Conservation (phyloP, 1,284 basidiomycete species). For the Xanthoconium separans region DNA sequence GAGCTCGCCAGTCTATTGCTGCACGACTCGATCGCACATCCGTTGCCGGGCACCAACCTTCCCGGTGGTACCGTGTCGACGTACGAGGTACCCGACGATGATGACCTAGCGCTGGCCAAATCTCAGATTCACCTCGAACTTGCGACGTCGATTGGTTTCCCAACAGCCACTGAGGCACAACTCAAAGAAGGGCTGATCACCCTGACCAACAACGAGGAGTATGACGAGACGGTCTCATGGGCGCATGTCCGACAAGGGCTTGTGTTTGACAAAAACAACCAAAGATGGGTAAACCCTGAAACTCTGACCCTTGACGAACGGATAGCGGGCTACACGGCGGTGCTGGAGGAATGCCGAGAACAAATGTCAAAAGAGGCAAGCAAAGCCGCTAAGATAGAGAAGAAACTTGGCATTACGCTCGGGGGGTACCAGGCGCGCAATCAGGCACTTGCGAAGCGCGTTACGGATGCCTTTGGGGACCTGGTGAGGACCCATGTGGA, state of each 20-base stretch:
- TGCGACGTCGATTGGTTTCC: conserved; percentile 78
- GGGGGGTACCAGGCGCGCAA: conserved; percentile 90
- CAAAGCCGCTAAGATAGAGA: conserved; percentile 86
- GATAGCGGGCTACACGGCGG: conserved; percentile 60
- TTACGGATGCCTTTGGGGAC: conserved; percentile 70
- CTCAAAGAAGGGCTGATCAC: conserved; percentile 72
- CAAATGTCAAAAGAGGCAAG: conserved; percentile 81
- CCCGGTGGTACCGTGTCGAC: conserved; percentile 73
- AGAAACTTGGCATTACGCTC: conserved; percentile 84
- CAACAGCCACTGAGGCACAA: conserved; percentile 77
- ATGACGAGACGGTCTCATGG: conserved; percentile 68
- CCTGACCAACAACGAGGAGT: conserved; percentile 58
- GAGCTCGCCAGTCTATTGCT: conserved; percentile 82
- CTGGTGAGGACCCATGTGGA: conserved; percentile 69
- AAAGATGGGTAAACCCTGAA: conserved; percentile 68
- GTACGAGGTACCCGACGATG: conserved; percentile 80
- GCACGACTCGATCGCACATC: conserved; percentile 88
- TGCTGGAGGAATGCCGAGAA: conserved; percentile 68
- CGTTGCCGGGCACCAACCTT: conserved; percentile 84
- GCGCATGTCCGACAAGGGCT: conserved; percentile 58
- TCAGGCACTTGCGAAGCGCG: conserved; percentile 63
- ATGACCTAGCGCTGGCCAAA: conserved; percentile 72
- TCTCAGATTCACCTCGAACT: conserved; percentile 79
- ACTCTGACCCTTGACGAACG: conserved; percentile 59
- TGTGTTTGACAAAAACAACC: conserved; percentile 57